Percentiles rank a stretch among this genome's conserved stretches.
Conservation (phyloP, 371 early-diverging fungal species). For the Haplosporangium sp. region DNA sequence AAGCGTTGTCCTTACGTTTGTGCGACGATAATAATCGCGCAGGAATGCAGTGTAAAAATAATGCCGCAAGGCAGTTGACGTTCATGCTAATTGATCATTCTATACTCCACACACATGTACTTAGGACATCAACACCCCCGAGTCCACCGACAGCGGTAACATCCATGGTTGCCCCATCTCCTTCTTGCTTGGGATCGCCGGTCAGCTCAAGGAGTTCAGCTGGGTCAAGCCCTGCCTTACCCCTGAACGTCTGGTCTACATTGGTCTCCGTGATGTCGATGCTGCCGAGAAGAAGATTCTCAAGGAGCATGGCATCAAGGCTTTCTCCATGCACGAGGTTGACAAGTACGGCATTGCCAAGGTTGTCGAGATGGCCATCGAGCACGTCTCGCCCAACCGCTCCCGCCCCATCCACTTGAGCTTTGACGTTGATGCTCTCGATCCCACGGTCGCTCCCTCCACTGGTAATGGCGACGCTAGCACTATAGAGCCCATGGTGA, state of each 20-base stretch:
- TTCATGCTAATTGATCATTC: neutral
- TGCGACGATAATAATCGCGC: neutral
- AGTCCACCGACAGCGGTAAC: conserved; percentile 89
- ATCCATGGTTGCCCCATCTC: conserved; percentile 96
- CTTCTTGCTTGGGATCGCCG: conserved; percentile 88
- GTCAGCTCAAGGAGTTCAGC: conserved; percentile 73
- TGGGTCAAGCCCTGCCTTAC: conserved; percentile 89
- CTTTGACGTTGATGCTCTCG: conserved; percentile 97
- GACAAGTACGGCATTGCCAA: conserved; percentile 94
- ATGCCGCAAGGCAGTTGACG: too few species aligned
- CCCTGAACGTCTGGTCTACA: conserved; percentile 88
- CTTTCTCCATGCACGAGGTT: conserved; percentile 97
- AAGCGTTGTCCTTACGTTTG: neutral
- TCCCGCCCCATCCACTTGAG: conserved; percentile 90
- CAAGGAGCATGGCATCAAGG: conserved; percentile 83
- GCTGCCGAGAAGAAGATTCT: conserved; percentile 86
- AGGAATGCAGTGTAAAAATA: neutral
- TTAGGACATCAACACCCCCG: conserved; percentile 96
- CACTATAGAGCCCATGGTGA: too few species aligned
- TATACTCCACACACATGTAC: conserved; percentile 1
- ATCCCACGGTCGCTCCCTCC: conserved; percentile 93
- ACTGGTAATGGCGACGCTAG: too few species aligned
- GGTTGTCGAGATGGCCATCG: conserved; percentile 95
- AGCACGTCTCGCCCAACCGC: conserved; percentile 86
- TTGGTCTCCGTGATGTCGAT: conserved; percentile 97